Base-by-base conservation (phyloP, 768 basidiomycete genomes). In the Pleurotus djamor region DNA sequence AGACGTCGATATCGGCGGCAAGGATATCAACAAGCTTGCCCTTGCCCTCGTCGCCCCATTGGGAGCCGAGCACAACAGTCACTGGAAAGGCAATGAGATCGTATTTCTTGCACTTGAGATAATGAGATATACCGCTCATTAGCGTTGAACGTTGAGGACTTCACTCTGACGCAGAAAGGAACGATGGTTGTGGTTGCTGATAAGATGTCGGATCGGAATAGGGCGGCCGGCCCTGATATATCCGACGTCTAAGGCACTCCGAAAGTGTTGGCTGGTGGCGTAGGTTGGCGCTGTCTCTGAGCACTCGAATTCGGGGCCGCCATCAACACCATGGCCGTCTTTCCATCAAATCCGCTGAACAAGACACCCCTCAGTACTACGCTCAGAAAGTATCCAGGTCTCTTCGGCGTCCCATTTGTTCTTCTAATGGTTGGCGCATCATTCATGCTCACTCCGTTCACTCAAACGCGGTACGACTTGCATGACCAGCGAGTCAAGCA, bases 1-100 rank as follows among this genome's bases (percentile, higher is more conserved):
- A 98, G 70, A 98, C 72, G 72, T 99, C 97, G 60, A 84, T 81
- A 45, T 96, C 84, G 12, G 90, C 92, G 41, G 95, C 84, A 64
- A 99, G 83, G 69, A 99, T 94, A 72, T 99, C 97, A 60, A 97
- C 97, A 58, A 99, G 86, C 77, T 99, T 98, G 13, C 94, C 94
- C 73, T 93, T 92, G 64, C 93, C 92, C 72, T 94, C 93, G 70
- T 95, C 93, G 48, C 93, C 93, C 93, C 93, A 96, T 68, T 96
- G 93, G 37, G 91, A 76, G 38, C 93, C 93, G 52, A 96, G 82
- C 59, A 96, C 91, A 64, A 91, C 91, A 55, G 87, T 86, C 44
- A 78, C 80, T 78, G 33, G 21, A 56, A 43, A 56, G 54, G 54
- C 38, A 37, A 28, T 56, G n/a, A 56, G 28, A 28, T 28, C 21